phyloP scores from a whole-genome alignment of 371 early-diverging fungal species.

The Thermomucor indicae-seudaticae region DNA sequence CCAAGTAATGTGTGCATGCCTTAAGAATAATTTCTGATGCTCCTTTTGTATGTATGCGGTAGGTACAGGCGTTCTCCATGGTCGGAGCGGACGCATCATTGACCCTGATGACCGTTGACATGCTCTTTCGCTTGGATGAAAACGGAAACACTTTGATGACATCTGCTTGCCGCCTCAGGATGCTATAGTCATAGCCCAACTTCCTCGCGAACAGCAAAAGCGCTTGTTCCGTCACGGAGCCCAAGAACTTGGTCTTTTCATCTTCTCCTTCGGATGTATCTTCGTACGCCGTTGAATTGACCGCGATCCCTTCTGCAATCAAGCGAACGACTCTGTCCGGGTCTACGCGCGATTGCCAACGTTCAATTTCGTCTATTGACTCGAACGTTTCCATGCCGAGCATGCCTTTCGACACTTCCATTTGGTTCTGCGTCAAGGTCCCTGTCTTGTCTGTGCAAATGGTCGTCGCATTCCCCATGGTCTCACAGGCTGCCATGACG shows the following conservation, averaged over 20 bases:
- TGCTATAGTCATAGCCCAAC: constrained; percentile 60
- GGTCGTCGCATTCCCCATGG: constrained; percentile 96
- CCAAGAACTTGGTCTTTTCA: constrained; percentile 70
- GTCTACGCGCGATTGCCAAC: constrained; percentile 26
- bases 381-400: constrained; percentile 43
- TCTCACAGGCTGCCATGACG: constrained; percentile 93
- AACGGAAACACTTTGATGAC: constrained; percentile 70
- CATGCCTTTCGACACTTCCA: constrained; percentile 85
- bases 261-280: constrained; percentile 61
- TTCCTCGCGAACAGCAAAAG: constrained; percentile 69
- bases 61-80: constrained; percentile 27
- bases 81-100: constrained; percentile 10
- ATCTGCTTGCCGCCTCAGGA: constrained; percentile 51
- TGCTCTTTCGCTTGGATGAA: constrained; percentile 75
- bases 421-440: constrained; percentile 92
- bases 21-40: constrained; percentile 83
- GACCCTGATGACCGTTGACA: constrained; percentile 65
- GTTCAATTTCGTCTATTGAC: constrained; percentile 12
- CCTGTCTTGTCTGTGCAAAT: constrained; percentile 98
- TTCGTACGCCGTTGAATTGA: constrained; percentile 92
- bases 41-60: constrained; percentile 72
- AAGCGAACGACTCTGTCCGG: constrained; percentile 25
- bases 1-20: constrained; percentile 57
- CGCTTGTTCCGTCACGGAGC: constrained; percentile 93
- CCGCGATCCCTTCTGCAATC: constrained; percentile 61